Conservation (phyloP, 805 yeast species). For the Cyberlindnera bimundalis region DNA sequence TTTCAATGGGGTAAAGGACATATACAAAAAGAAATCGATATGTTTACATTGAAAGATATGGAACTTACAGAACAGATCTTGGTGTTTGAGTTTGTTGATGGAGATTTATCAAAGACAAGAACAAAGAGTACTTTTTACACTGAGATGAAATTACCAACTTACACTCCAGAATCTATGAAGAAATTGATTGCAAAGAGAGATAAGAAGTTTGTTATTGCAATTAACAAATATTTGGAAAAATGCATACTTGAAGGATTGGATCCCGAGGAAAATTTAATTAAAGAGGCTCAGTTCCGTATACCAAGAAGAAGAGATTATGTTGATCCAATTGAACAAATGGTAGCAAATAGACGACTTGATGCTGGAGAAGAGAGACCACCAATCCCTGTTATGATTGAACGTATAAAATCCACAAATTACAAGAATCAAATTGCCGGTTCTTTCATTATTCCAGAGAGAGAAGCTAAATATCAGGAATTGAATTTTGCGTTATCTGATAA, state of each 20-base stretch:
- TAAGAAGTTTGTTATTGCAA: conserved; percentile 43
- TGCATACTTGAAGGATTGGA: conserved; percentile 30
- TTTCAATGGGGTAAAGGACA: conserved; percentile 44
- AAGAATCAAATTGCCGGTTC: conserved; percentile 57
- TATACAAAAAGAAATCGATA: conserved; percentile 52
- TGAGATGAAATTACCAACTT: conserved; percentile 47
- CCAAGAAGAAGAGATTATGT: conserved; percentile 49
- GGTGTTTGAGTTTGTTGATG: conserved; percentile 76
- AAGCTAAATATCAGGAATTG: conserved; percentile 43
- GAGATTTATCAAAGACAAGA: conserved; percentile 47
- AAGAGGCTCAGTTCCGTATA: conserved; percentile 33
- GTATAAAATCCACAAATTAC: conserved; percentile 51
- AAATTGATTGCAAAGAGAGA: conserved; percentile 58
- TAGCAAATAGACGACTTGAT: conserved; percentile 29
- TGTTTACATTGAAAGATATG: conserved; percentile 43
- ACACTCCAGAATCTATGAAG: conserved; percentile 54
- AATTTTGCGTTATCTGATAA: conserved; percentile 47
- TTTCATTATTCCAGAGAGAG: conserved; percentile 44
- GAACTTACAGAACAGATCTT: conserved; percentile 49
- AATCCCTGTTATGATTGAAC: conserved; percentile 46
- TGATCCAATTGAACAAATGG: conserved; percentile 64
- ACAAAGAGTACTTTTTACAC: conserved; percentile 40
- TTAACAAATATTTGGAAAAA: conserved; percentile 34
- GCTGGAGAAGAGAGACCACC: conserved; percentile 36
- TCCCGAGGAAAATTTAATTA: conserved; percentile 40